Evolutionary conservation across 345 rosid species (phyloP).

Genomic region (Eucalyptus rudis): DNA sequence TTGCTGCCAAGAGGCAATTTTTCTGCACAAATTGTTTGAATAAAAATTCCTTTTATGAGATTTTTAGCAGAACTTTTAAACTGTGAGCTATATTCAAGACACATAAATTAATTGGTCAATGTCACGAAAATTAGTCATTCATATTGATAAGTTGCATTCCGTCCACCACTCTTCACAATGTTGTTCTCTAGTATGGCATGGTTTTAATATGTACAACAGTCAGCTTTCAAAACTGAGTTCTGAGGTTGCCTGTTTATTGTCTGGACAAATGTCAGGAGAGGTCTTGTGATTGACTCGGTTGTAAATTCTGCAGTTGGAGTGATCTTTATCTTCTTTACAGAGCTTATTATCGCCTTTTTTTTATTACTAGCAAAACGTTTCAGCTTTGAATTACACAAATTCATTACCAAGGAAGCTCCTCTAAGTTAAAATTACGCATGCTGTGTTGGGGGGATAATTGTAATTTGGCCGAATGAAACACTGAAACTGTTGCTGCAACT

Average conservation of each 20-base stretch:
- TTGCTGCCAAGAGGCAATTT: background rate
- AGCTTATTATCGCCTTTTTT: background rate
- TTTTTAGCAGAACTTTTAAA: background rate
- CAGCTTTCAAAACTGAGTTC: background rate
- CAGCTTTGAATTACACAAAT: background rate
- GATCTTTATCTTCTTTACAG: background rate
- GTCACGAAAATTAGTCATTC: background rate
- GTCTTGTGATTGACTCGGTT: background rate
- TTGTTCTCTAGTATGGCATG: background rate
- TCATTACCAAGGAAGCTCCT: background rate
- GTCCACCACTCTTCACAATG: background rate
- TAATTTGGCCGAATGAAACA: background rate
- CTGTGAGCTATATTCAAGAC: background rate
- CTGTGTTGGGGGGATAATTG: background rate
- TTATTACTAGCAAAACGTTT: background rate
- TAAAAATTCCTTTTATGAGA: background rate
- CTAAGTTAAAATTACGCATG: background rate
- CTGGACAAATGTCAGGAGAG: background rate
- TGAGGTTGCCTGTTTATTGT: background rate
- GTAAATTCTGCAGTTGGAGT: background rate
- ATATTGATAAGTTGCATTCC: background rate
- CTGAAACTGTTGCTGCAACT: background rate
- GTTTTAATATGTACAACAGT: background rate
- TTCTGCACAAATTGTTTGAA: background rate
- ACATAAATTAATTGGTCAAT: background rate